phyloP scores from a whole-genome alignment of 1,139 yeast genomes.

The Kurtzmaniella quercitrusa region DNA sequence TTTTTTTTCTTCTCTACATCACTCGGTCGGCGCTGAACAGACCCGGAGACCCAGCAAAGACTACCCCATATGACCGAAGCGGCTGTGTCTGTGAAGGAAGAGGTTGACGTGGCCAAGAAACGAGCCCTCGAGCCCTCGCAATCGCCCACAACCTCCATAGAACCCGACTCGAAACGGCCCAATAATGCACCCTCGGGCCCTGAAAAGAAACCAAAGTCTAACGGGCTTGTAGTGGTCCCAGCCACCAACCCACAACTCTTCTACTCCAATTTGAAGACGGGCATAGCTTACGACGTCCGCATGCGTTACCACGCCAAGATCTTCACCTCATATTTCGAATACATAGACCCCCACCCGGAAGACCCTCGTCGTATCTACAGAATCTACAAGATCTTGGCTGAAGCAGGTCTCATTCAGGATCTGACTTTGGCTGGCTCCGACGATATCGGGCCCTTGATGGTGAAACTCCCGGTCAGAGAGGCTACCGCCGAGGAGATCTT shows the following conservation, averaged over 20 bases:
- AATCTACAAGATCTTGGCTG: constrained; percentile 88
- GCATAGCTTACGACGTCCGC: constrained; percentile 91
- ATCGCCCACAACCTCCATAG: background rate
- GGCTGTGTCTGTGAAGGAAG: background rate
- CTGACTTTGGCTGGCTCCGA: constrained; percentile 76
- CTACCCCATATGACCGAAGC: background rate
- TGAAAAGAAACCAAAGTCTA: constrained; percentile 7
- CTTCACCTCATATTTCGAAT: constrained; percentile 86
- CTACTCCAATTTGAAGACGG: constrained; percentile 80
- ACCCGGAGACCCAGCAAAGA: background rate
- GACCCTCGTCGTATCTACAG: constrained; percentile 96
- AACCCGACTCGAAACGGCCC: background rate
- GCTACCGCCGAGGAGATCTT: constrained; percentile 84
- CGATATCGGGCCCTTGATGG: constrained; percentile 83
- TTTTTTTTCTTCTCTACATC: background rate
- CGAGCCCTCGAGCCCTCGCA: background rate
- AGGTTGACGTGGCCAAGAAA: background rate
- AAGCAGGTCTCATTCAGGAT: constrained; percentile 84
- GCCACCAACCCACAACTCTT: constrained; percentile 50
- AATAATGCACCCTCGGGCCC: background rate
- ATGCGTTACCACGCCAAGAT: constrained; percentile 97
- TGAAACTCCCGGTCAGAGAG: constrained; percentile 84
- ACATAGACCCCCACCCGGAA: constrained; percentile 98
- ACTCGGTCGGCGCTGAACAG: background rate
- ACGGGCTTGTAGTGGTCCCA: constrained; percentile 45